A percentile compares a stretch with the other conserved stretches of the same genome.
Conservation (phyloP, 495 filamentous ascomycete genomes). For the Penicillium egyptiacum region DNA sequence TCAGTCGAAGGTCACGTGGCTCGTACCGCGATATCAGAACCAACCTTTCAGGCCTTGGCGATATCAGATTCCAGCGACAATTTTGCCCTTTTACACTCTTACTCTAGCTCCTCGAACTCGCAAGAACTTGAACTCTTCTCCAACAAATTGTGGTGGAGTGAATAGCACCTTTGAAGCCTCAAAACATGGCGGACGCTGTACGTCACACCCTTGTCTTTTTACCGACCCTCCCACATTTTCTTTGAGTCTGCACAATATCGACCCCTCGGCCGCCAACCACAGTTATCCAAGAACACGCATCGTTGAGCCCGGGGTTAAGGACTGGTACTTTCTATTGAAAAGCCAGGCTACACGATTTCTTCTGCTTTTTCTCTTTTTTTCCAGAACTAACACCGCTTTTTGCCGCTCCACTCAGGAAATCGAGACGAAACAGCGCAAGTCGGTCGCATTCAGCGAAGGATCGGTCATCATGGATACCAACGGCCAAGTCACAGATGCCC, state of each 20-base stretch:
- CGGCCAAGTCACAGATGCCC: slow-evolving; percentile 73
- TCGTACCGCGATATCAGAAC: slow-evolving; percentile 39
- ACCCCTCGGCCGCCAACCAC: slow-evolving; percentile 28
- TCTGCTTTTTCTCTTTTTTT: slow-evolving; percentile 11
- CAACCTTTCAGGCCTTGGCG: slow-evolving; percentile 31
- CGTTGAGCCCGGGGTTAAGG: neutral
- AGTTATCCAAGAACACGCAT: slow-evolving; percentile 15
- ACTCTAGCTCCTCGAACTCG: neutral
- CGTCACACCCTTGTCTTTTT: slow-evolving; percentile 49
- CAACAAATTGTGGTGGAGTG: slow-evolving; percentile 19
- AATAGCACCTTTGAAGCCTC: slow-evolving; percentile 17
- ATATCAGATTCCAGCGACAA: slow-evolving; percentile 27
- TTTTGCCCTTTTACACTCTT: slow-evolving; percentile 23
- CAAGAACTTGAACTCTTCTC: slow-evolving; percentile 1
- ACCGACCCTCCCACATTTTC: slow-evolving; percentile 49
- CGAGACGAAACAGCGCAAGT: slow-evolving; percentile 69
- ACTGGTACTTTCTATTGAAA: slow-evolving; percentile 2
- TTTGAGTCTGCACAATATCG: slow-evolving; percentile 31
- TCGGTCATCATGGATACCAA: slow-evolving; percentile 80
- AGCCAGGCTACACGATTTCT: slow-evolving; percentile 1
- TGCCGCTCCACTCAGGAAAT: slow-evolving; percentile 27
- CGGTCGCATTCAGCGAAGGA: slow-evolving; percentile 85
- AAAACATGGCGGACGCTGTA: slow-evolving; percentile 52
- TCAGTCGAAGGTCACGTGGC: slow-evolving; percentile 28
- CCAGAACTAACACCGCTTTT: slow-evolving; percentile 19